Conservation (phyloP, 106 monocot species). For the Platanthera guangdongensis region DNA sequence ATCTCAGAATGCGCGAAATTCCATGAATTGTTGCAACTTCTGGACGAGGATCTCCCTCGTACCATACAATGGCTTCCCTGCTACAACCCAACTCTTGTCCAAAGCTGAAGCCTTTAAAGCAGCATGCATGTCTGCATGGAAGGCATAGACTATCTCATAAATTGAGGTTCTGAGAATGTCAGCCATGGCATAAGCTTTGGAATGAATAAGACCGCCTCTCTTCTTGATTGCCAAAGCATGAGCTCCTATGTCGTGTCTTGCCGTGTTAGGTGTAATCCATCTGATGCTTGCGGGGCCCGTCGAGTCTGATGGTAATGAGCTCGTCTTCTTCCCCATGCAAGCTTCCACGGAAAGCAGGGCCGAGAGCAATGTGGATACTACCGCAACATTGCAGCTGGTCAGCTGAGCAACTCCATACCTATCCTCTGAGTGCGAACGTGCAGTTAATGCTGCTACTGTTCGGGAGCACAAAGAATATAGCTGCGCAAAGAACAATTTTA, state of each 20-base stretch:
- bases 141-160: slow-evolving; percentile 65
- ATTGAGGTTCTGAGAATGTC: slow-evolving; percentile 77
- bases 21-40: slow-evolving; percentile 63
- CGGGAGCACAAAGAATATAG: slow-evolving; percentile 71
- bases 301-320: slow-evolving; percentile 36
- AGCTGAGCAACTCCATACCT: slow-evolving; percentile 92
- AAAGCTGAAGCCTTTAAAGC: slow-evolving; percentile 47
- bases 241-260: slow-evolving; percentile 20
- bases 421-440: slow-evolving; percentile 69
- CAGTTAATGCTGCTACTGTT: slow-evolving; percentile 53
- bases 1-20: slow-evolving; percentile 52
- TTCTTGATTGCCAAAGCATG: slow-evolving; percentile 27
- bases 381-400: slow-evolving; percentile 57
- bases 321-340: slow-evolving; percentile 87
- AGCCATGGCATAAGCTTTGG: slow-evolving; percentile 77
- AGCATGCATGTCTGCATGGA: slow-evolving; percentile 59
- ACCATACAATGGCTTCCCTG: slow-evolving; percentile 68
- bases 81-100: slow-evolving; percentile 78
- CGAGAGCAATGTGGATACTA: slow-evolving; percentile 59
- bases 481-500: slow-evolving; percentile 16
- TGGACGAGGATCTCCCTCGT: slow-evolving; percentile 55
- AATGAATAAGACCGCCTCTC: slow-evolving; percentile 29
- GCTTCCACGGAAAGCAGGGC: slow-evolving; percentile 74
- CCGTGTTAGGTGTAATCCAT: slow-evolving; percentile 45
- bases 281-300: slow-evolving; percentile 68